Conservation (phyloP, 805 yeast species). For the Tetrapisispora iriomotensis region DNA sequence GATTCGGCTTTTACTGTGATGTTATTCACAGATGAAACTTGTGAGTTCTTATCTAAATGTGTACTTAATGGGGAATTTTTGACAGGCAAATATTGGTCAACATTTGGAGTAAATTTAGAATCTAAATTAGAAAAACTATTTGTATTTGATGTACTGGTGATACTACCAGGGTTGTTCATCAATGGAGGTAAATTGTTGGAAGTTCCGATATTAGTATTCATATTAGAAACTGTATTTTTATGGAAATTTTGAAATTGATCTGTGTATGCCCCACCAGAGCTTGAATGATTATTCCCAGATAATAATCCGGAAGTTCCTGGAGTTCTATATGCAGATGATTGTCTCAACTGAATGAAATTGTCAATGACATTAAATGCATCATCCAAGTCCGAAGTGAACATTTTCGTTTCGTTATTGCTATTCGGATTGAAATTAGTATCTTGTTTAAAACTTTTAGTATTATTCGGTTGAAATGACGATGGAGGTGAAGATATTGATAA, state of each 20-base stretch:
- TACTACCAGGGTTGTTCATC: neutral
- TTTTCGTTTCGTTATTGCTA: neutral
- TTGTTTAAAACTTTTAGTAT: neutral
- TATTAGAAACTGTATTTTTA: constrained; percentile 8
- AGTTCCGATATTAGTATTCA: neutral
- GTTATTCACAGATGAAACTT: neutral
- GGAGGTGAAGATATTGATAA: too few species aligned
- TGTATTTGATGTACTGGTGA: too few species aligned
- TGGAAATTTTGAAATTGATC: constrained; percentile 25
- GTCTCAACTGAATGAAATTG: constrained; percentile 32
- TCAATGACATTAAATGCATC: constrained; percentile 31
- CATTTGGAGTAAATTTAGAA: neutral
- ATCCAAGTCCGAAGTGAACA: neutral
- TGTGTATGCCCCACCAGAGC: constrained; percentile 26
- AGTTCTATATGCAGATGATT: constrained; percentile 32
- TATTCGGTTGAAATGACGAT: neutral
- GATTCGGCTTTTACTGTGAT: neutral
- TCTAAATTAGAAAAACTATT: constrained; percentile 1
- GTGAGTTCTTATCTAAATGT: neutral
- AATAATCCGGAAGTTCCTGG: constrained; percentile 20
- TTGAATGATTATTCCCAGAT: constrained; percentile 22
- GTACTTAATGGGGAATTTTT: neutral
- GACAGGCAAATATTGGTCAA: neutral
- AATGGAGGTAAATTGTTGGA: neutral
- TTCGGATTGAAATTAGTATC: neutral